Evolutionary conservation across 2,329 filamentous ascomycete species (phyloP), one percentile per base, ranked within the genome.

Genomic region (Colletotrichum sp.): DNA sequence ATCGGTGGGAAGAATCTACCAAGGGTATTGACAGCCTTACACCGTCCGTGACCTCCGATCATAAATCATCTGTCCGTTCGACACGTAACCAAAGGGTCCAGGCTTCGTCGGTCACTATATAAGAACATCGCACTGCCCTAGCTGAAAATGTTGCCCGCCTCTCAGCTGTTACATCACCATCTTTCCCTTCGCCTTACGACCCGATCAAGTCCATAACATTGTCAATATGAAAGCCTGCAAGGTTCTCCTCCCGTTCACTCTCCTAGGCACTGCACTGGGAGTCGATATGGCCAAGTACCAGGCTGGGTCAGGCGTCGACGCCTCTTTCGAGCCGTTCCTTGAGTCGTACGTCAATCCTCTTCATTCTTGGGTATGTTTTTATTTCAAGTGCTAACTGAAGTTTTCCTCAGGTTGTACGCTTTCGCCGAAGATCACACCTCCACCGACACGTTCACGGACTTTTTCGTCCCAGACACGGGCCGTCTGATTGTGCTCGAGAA

Each of bases 401-500:
- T 6, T 22, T 11, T 3, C 66, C 13, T 6, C 27, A 72, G 70
- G 12, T 4, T 72, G n/a, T 72, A 72, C 52, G 70, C 70, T 32
- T 72, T 19, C 16, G 70, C 70, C 6, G 70, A 72, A n/a, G 70
- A 72, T 29, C 49, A 68, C 52, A 36, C 32, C 16, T 19, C 70
- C 27, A 72, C 70, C n/a, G 52, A 69, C 64, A 72, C 70, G 19
- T 72, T 72, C 64, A 72, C 70, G 9, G 70, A 72, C 70, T 72
- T 62, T 9, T 72, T 72, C 36, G 52, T 72, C 12, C 70, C 70
- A 6, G 52, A 62, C 16, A 36, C 70, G 19, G 70, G 70, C 64
- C 52, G 64, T 11, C 64, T 72, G 6, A 9, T 72, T 25, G 70
- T 72, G 63, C 64, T 72, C 16, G 63, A 72, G 64, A 34, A 72